Evolutionary conservation across 2,329 filamentous ascomycete genomes (phyloP), one percentile per base, ranked within the genome.

Genomic region (Sporothrix brunneoviolacea): DNA sequence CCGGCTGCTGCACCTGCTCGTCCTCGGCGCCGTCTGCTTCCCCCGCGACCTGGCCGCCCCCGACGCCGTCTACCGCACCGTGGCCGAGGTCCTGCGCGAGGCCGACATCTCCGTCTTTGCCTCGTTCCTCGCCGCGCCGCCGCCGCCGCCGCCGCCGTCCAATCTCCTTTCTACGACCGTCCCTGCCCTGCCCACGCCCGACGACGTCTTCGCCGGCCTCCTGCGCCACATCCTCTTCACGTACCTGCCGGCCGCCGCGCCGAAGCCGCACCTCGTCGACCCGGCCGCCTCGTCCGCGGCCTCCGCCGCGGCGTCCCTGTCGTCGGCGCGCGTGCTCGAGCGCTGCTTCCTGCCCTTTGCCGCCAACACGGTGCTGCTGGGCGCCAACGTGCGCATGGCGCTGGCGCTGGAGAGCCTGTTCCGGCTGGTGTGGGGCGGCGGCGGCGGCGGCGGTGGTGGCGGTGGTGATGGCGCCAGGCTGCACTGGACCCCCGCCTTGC

Each of bases 371-470:
- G 70, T 76, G 13, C 74, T 72, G 7, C 65, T 76, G 1, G 75
- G 79, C 18, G 85, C 89, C 55, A 91, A 93, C 58, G 82, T 83
- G 24, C 86, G 86, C 62, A 72, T 91, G 33, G 83, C 83, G 2
- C 66, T 91, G 9, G 64, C 86, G 27, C 68, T 89, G 0, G 88
- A 91, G 66, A 73, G 73, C 2, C 65, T 88, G 44, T 60, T 88
- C 27, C 73, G 82, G 40, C 67, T 82, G 7, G 64, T 77, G 3
- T 75, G 71, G 65, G 21, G 24, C 38, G 4, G 50, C 52, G 3
- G 27, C 9, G 59, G 62, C 22, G 65, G 66, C 12, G 57, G 60
- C n/a, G 13, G 64, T 77, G 8, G 73, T 69, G 64, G 51, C 53
- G 24, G 24, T 6, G 24, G 24, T 10, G 3, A 8, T 3, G 21